Base-by-base conservation (phyloP, 2,329 filamentous ascomycete species). In the Aspergillus sp. region DNA sequence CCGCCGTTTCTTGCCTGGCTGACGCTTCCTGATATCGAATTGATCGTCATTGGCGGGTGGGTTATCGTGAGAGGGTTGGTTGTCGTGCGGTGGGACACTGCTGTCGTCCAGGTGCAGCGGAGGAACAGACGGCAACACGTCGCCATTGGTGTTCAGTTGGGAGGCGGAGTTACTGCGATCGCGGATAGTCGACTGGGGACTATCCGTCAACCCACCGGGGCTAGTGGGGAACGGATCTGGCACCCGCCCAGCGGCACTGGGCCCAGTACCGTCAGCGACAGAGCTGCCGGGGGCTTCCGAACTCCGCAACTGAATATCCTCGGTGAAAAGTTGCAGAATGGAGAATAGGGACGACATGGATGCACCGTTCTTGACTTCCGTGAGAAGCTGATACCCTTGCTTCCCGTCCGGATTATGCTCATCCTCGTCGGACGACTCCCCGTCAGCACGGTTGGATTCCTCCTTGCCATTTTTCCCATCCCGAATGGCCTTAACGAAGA, bases 331-430 rank as follows among this genome's bases (percentile, higher is more conserved):
- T 2, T 89, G 93, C 61, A 98, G 77, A 45, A 98, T 94, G 1
- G 91, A 96, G 59, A 98, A 98, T 2, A 98, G 64, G 0, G 91
- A 98, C 4, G 91, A 98, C 89, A 98, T 95, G 1, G 93, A 89
- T 1, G 91, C 88, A 10, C 91, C 91, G 49, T 98, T 98, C 51
- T 91, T 93, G 33, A 98, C 89, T 60, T 98, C 93, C 0, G 91
- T 98, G 33, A 98, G 69, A 24, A 98, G 72, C 55, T 96, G 91
- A 51, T 98, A 98, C 19, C 82, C 84, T 54, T 94, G 86, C 35
- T 84, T 78, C 5, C 72, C 74, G 4, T 72, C 61, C 19, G 69
- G 61, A 25, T 67, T 63, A 26, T 71, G 66, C 16, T 81, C 80
- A n/a, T 86, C 81, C n/a, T 83, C 81, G 38, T 73, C 72, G 3